A percentile compares a stretch with the other conserved stretches of the same genome.
Evolutionary conservation across 1,139 yeast species (phyloP).

Genomic region (Schizosaccharomyces versatilis): DNA sequence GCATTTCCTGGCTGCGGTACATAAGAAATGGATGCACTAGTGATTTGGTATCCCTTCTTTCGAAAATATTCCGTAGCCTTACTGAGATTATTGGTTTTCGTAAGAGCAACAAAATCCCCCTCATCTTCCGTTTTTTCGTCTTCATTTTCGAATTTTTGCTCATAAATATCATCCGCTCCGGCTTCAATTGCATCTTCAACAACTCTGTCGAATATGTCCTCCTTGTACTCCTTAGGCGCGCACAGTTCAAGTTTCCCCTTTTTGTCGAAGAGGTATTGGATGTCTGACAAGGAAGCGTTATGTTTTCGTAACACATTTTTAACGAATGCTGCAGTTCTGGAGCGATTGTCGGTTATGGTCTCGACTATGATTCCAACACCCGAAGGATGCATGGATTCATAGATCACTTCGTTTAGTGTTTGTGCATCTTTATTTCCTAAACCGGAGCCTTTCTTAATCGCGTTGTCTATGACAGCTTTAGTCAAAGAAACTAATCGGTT

Average conservation of each 20-base stretch:
- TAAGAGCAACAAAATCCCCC: neutral
- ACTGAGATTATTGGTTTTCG: neutral
- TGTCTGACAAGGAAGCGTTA: neutral
- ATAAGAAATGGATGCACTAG: neutral
- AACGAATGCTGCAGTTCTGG: neutral
- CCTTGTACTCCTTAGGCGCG: neutral
- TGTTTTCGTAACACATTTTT: neutral
- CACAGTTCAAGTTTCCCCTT: neutral
- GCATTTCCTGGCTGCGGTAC: neutral
- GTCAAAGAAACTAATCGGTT: neutral
- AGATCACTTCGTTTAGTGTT: neutral
- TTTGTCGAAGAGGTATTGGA: neutral
- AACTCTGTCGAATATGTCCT: neutral
- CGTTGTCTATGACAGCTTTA: neutral
- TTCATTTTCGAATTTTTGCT: neutral
- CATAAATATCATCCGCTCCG: neutral
- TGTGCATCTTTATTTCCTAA: neutral
- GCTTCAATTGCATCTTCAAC: conserved; percentile 1
- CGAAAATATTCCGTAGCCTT: neutral
- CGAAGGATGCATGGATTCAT: neutral
- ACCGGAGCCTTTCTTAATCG: neutral
- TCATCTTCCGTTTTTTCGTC: neutral
- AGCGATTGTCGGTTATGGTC: neutral
- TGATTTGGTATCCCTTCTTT: neutral
- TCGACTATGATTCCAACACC: conserved; percentile 1